Base-by-base conservation (phyloP, 805 yeast species). In the Candida anglica region DNA sequence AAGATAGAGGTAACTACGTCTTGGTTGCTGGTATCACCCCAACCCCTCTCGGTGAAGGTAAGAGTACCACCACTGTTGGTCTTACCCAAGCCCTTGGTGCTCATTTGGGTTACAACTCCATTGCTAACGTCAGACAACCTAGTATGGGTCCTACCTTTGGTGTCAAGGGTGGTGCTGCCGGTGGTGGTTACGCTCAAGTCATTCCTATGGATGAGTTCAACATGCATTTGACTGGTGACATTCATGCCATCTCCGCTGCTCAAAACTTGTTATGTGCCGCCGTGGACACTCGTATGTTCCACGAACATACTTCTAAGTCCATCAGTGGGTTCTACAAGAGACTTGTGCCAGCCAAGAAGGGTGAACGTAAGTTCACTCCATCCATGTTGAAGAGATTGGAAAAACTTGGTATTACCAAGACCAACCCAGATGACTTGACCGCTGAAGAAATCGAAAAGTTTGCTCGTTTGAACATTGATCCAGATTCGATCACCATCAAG, bases 141-240 rank as follows among this genome's bases (percentile, higher is more conserved):
- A 84, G 95, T 7, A 87, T 91, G 96, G 98, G 98, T 25, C 98
- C 98, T 33, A 91, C 98, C 14, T 91, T 91, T 52, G 98, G 98
- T 60, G 88, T 91, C 50, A 91, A 91, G 67, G 98, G 98, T 53
- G 98, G 98, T 61, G 98, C 98, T 38, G 98, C 98, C 14, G 98
- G 98, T 50, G 98, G 98, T 56, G 98, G 98, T 30, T 91, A 88
- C 62, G 76, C 98, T 2, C 98, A 91, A 66, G 98, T 91, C 29
- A 89, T 91, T 49, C 98, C 98, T 33, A 91, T 91, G 97, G 98
- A 91, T 62, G 97, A 91, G 65, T 91, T 91, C 72, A 91, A 93
- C 69, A 78, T 93, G 86, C 98, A 91, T 59, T 72, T 91, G 46
- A 91, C 98, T 32, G 98, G 98, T 56, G 98, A 91, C 59, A 91